A percentile compares a stretch with the other conserved stretches of the same genome.
Evolutionary conservation across 169 alveolate species (phyloP).

Genomic region (Eimeria brunetti): DNA sequence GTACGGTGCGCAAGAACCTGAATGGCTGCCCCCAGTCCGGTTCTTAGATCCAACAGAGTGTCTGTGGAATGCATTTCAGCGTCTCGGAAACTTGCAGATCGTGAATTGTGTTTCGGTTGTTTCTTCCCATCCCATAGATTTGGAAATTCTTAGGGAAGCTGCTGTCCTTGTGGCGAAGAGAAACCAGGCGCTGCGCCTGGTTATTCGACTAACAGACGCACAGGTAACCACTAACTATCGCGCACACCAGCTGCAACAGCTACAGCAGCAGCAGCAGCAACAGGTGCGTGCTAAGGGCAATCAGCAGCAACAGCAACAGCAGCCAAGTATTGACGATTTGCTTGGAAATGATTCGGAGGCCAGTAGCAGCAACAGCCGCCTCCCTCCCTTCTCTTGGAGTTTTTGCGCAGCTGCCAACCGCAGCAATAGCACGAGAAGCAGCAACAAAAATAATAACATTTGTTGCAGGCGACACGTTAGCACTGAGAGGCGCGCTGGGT

Average conservation of each 20-base stretch:
- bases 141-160: slow-evolving; percentile 82
- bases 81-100: slow-evolving; percentile 81
- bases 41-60: slow-evolving; percentile 49
- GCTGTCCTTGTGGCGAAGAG: slow-evolving; percentile 80
- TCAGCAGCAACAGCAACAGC: not conserved
- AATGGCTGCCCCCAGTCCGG: slow-evolving; percentile 55
- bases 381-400: slow-evolving; percentile 8
- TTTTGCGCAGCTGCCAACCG: slow-evolving; percentile 28
- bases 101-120: slow-evolving; percentile 81
- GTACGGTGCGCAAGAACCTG: not conserved
- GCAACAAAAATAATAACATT: not conserved
- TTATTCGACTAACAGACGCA: slow-evolving; percentile 49
- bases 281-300: not conserved
- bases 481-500: slow-evolving; percentile 1
- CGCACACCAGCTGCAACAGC: slow-evolving; percentile 44
- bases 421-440: slow-evolving; percentile 59
- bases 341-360: slow-evolving; percentile 38
- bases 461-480: slow-evolving; percentile 9
- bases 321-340: not conserved
- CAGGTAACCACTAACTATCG: not conserved
- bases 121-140: slow-evolving; percentile 82
- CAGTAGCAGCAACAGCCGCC: not conserved
- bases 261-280: not conserved
- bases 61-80: slow-evolving; percentile 75
- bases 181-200: slow-evolving; percentile 82